A percentile compares a stretch with the other conserved stretches of the same genome.
phyloP scores from a whole-genome alignment of 768 basidiomycete species.

The Amanita rimosa region DNA sequence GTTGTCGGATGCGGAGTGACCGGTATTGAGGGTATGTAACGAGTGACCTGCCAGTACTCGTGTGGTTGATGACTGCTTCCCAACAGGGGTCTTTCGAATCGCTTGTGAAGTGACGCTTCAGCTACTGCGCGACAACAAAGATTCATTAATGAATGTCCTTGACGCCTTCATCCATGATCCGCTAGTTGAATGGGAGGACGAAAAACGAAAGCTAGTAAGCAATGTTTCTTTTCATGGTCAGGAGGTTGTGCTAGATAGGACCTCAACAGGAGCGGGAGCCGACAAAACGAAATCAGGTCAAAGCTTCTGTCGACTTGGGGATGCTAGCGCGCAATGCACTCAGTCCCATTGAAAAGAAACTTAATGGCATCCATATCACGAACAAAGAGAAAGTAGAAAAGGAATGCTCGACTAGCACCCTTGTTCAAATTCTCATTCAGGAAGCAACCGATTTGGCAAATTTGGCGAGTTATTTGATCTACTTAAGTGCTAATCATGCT shows the following conservation, averaged over 20 bases:
- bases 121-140: slow-evolving; percentile 80
- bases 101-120: slow-evolving; percentile 87
- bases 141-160: slow-evolving; percentile 88
- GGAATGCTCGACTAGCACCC: slow-evolving; percentile 65
- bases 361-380: slow-evolving; percentile 58
- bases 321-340: slow-evolving; percentile 68
- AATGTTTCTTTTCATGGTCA: neutral
- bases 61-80: neutral
- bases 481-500: slow-evolving; percentile 6
- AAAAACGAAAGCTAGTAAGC: slow-evolving; percentile 53
- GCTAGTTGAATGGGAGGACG: slow-evolving; percentile 89
- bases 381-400: slow-evolving; percentile 41
- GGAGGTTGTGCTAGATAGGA: no score
- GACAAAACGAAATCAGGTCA: slow-evolving; percentile 31
- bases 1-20: slow-evolving; percentile 89
- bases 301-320: slow-evolving; percentile 43
- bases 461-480: slow-evolving; percentile 27
- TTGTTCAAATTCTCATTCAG: slow-evolving; percentile 87
- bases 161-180: slow-evolving; percentile 98
- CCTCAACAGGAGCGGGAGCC: slow-evolving; percentile 31
- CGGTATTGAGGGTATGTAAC: slow-evolving; percentile 67
- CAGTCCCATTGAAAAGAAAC: slow-evolving; percentile 72
- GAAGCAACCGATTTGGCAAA: slow-evolving; percentile 72
- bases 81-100: slow-evolving; percentile 73
- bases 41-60: neutral